Conservation (phyloP, 2,329 filamentous ascomycete species). For the Diaporthe vexans region DNA sequence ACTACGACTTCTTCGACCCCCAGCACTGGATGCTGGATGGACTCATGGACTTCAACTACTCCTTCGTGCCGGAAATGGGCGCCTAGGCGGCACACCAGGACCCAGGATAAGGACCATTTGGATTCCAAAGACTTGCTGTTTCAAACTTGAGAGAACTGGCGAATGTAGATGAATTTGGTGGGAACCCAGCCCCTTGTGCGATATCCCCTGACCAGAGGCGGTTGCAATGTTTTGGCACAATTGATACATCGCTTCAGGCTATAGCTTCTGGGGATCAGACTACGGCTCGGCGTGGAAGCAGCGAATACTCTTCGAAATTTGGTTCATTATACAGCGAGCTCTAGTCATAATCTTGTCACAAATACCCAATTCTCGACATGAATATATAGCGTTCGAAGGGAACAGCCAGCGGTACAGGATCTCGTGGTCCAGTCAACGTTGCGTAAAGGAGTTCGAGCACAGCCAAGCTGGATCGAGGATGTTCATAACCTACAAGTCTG, state of each 20-base stretch:
- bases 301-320: not conserved
- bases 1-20: slow-evolving; percentile 92
- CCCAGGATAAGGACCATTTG: slow-evolving; percentile 1
- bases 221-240: not conserved
- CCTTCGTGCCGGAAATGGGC: slow-evolving; percentile 49
- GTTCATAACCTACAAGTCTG: not conserved
- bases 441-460: not conserved
- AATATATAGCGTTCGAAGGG: not conserved
- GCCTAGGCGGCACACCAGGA: slow-evolving; percentile 53
- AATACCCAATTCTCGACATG: slow-evolving; percentile 14
- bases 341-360: not conserved
- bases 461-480: not conserved
- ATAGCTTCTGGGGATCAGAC: not conserved
- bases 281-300: not conserved
- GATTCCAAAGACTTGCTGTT: not conserved
- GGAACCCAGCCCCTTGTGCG: not conserved
- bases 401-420: not conserved
- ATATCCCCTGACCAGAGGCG: not conserved
- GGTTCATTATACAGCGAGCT: slow-evolving; percentile 13
- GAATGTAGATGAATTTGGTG: slow-evolving; percentile 15
- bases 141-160: not conserved
- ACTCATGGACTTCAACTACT: slow-evolving; percentile 83
- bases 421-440: not conserved
- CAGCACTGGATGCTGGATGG: slow-evolving; percentile 95
- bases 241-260: slow-evolving; percentile 15